Evolutionary conservation across 257 asterid genomes (phyloP), one percentile per base, ranked within the genome.

Genomic region (Nicotiana tabacum): DNA sequence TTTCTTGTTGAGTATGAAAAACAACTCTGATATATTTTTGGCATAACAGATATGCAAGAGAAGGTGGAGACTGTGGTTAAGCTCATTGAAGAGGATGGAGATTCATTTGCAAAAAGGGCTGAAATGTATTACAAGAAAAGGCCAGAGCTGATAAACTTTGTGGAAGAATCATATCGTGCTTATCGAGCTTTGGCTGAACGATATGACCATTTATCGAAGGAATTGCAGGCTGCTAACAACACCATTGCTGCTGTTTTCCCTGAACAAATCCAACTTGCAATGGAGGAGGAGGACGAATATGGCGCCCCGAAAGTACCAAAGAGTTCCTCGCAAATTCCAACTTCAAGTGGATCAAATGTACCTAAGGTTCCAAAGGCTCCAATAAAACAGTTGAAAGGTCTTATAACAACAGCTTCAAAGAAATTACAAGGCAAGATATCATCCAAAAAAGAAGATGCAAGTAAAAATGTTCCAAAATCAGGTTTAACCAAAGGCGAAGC

Each of bases 121-220:
- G 99, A 96, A 82, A 96, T 94, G 99, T 96, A 94, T 88, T 96
- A 96, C 90, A 90, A 88, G 87, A 87, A 90, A 66, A 83, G 99
- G 89, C 99, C 99, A 10, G 98, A 96, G 90, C 92, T 96, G 80
- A 86, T 92, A 37, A 83, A 27, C 83, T 81, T 90, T 5, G 97
- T 96, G 3, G 99, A 94, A 82, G 99, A 96, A 85, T 88, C 93
- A 2, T 91, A 89, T 83, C 91, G 91, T 56, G 90, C 92, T 6
- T 96, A 89, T 82, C 88, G 94, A 7, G 86, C 97, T 27, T 82
- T 96, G 30, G 99, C 98, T 2, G 99, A 94, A 77, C 92, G 99
- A 4, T 94, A 93, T 74, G 99, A 96, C 82, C 91, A 88, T 66
- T 18, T 96, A n/a, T 96, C 99, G 48, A 94, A 90, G 16, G 98